Evolutionary conservation across 2,329 filamentous ascomycete species (phyloP).

Genomic region (Phialophora chinensis): DNA sequence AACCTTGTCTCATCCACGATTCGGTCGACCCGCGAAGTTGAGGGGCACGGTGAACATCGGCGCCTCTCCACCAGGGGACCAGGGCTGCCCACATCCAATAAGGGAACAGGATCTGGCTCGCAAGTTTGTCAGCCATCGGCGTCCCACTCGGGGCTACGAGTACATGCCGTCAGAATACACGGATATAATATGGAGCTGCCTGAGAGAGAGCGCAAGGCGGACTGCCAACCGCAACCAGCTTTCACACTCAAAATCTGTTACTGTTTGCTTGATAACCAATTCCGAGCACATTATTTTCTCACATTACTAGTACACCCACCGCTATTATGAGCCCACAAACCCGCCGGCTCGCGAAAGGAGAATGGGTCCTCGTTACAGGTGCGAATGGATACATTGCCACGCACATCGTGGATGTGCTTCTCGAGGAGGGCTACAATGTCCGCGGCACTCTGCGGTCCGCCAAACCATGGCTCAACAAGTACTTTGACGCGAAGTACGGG

Average conservation of each 20-base stretch:
- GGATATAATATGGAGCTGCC: neutral
- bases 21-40: no score
- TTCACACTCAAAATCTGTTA: neutral
- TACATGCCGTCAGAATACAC: no score
- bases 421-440: conserved; percentile 52
- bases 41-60: neutral
- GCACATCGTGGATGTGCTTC: conserved; percentile 49
- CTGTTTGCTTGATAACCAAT: neutral
- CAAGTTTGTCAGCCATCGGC: neutral
- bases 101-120: no score
- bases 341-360: neutral
- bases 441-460: conserved; percentile 53
- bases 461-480: conserved; percentile 40
- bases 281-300: neutral
- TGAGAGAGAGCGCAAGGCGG: neutral
- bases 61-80: neutral
- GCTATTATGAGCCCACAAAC: neutral
- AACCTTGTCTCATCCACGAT: neutral
- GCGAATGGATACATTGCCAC: conserved; percentile 54
- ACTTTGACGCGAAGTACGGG: conserved; percentile 46
- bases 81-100: neutral
- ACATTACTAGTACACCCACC: neutral
- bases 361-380: conserved; percentile 51
- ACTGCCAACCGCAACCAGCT: neutral
- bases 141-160: neutral